These are phyloP conservation scores for Daldinia sp. DNA, from an alignment of 2,329 filamentous ascomycete species.

Conservation along the genomic window DNA sequence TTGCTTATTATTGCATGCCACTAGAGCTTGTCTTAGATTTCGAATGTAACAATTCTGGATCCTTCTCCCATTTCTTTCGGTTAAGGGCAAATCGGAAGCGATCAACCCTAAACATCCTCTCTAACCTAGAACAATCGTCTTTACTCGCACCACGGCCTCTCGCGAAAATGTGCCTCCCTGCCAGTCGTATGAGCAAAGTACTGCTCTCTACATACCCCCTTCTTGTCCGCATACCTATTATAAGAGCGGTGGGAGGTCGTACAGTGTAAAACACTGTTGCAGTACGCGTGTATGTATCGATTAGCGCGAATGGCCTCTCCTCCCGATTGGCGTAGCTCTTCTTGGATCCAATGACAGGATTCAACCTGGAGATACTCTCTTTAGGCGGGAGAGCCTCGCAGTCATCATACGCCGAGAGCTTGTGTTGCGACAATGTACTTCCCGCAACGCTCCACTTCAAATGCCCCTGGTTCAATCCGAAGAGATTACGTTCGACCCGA, in stretches of 20 bases:
- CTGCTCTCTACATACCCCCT: not conserved
- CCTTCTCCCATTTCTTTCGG: not conserved
- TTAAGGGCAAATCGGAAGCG: constrained; percentile 1
- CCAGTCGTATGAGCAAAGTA: not conserved
- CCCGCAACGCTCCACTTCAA: not conserved
- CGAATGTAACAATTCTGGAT: not conserved
- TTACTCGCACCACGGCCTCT: not conserved
- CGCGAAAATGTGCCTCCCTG: not conserved
- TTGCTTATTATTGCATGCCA: not conserved
- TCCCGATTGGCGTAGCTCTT: not conserved
- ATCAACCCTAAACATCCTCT: constrained; percentile 1
- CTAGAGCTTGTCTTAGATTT: not conserved
- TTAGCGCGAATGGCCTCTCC: not conserved
- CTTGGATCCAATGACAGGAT: not conserved
- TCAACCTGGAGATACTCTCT: not conserved
- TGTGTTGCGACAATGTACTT: not conserved
- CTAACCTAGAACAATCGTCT: not conserved
- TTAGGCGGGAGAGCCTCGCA: not conserved
- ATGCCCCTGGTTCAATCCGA: not conserved
- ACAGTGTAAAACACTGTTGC: not conserved
- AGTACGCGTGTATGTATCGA: not conserved
- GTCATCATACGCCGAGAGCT: not conserved
- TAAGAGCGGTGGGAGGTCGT: not conserved
- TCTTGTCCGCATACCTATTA: not conserved
- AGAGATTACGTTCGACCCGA: not conserved